Evolutionary conservation across 1,284 basidiomycete genomes (phyloP), one percentile per base, ranked within the genome.

Genomic region (Fistulinella cinereoalba): DNA sequence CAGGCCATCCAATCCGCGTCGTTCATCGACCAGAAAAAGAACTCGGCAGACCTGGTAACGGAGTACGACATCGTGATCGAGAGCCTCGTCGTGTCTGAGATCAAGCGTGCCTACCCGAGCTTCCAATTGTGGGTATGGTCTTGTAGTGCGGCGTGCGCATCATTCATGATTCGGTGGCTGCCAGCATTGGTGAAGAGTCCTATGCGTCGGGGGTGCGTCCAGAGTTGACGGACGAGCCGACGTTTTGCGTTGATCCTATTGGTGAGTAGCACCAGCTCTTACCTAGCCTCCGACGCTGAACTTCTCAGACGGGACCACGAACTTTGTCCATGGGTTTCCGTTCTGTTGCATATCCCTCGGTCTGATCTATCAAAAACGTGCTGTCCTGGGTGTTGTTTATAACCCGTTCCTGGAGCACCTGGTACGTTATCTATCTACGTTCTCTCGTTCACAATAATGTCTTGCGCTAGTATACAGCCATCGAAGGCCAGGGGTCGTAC

Each of bases 31-130:
- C 84, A 91, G 72, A 96, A 95, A 78, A 85, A 87, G 65, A 95
- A 95, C 64, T 85, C 89, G 1, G 90, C 93, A 11, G 92, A 95
- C 67, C 75, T 97, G 19, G 95, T 97, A 15, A 97, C 95, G 0
- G 90, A 96, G 70, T 96, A 92, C 57, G 96, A 99, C 71, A 86
- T 96, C 52, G 83, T 77, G 36, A 92, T 97, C 13, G 94, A 97
- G 66, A 82, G 88, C 54, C 78, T 95, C 45, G 88, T 97, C 41
- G 83, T 82, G 65, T 67, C 75, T 41, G 78, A 83, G 62, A 82
- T 97, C 49, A 69, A 71, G 28, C 65, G 69, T 22, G 71, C 74
- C 43, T 97, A 89, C 66, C 92, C 93, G 0, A 65, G 68, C 19
- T 96, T 93, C 66, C 72, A 82, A 52, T 94, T 94, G 89, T 92